phyloP scores from a whole-genome alignment of 805 yeast genomes.

The Cyberlindnera galapagoensis region DNA sequence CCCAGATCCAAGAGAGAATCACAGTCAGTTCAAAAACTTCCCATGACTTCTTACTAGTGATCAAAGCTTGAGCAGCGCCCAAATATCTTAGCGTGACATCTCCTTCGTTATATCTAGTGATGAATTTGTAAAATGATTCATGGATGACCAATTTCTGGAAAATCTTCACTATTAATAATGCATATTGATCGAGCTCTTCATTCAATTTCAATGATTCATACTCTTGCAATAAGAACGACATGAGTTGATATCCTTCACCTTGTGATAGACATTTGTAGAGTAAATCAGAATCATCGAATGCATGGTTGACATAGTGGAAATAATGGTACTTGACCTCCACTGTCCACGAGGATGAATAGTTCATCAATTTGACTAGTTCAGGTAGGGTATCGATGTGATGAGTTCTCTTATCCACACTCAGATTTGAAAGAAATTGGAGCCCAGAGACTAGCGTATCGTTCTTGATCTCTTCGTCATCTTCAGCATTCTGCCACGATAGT shows the following conservation, averaged over 20 bases:
- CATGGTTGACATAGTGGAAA: slow-evolving; percentile 10
- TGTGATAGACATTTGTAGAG: slow-evolving; percentile 16
- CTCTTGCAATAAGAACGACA: slow-evolving; percentile 9
- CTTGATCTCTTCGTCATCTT: slow-evolving; percentile 1
- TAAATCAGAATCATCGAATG: slow-evolving; percentile 13
- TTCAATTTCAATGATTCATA: slow-evolving; percentile 16
- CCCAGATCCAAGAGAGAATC: slow-evolving; percentile 33
- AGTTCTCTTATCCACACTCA: slow-evolving; percentile 7
- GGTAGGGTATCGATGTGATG: slow-evolving; percentile 5
- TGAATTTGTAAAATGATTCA: slow-evolving; percentile 30
- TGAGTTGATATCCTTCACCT: slow-evolving; percentile 14
- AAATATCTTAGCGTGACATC: slow-evolving; percentile 17
- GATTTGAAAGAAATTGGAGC: slow-evolving; percentile 17
- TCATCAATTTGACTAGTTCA: slow-evolving; percentile 8
- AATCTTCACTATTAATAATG: slow-evolving; percentile 20
- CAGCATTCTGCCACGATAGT: not conserved
- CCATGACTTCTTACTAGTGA: slow-evolving; percentile 32
- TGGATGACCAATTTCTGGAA: slow-evolving; percentile 26
- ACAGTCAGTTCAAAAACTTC: slow-evolving; percentile 31
- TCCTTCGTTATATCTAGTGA: slow-evolving; percentile 14
- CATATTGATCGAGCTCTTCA: slow-evolving; percentile 14
- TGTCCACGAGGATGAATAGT: slow-evolving; percentile 1
- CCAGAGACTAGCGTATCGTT: slow-evolving; percentile 2
- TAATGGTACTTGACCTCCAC: slow-evolving; percentile 7
- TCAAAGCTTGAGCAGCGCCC: slow-evolving; percentile 26